Evolutionary conservation across 768 basidiomycete genomes (phyloP).

Genomic region (Grammothele lineata): DNA sequence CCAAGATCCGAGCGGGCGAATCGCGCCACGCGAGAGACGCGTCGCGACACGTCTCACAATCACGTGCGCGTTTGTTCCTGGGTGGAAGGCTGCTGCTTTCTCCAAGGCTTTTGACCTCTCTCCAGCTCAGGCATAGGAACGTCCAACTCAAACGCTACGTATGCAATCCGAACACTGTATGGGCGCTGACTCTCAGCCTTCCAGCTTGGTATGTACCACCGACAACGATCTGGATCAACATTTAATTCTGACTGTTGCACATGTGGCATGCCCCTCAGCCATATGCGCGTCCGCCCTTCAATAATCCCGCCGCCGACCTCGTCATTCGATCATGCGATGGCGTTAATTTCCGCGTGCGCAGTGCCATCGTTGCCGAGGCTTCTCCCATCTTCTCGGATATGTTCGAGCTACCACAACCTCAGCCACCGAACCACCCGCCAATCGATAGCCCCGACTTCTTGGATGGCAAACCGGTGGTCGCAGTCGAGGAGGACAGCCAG

Average conservation of each 20-base stretch:
- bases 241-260: background rate
- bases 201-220: background rate
- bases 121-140: background rate
- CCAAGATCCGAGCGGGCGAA: no score
- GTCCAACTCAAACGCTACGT: background rate
- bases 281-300: background rate
- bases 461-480: background rate
- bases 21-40: no score
- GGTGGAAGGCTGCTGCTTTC: no score
- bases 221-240: background rate
- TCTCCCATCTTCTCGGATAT: conserved; percentile 2
- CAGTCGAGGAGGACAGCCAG: conserved; percentile 2
- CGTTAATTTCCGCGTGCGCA: background rate
- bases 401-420: background rate
- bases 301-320: conserved; percentile 2
- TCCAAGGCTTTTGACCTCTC: background rate
- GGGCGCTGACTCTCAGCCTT: background rate
- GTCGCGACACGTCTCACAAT: no score
- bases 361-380: conserved; percentile 1
- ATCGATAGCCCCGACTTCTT: background rate
- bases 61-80: no score
- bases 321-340: conserved; percentile 1
- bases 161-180: background rate
- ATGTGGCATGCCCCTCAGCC: background rate
- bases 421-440: conserved; percentile 16